These are phyloP conservation scores for Secale cereale DNA, from an alignment of 176 grass and related monocot species.

Conservation along the genomic window DNA sequence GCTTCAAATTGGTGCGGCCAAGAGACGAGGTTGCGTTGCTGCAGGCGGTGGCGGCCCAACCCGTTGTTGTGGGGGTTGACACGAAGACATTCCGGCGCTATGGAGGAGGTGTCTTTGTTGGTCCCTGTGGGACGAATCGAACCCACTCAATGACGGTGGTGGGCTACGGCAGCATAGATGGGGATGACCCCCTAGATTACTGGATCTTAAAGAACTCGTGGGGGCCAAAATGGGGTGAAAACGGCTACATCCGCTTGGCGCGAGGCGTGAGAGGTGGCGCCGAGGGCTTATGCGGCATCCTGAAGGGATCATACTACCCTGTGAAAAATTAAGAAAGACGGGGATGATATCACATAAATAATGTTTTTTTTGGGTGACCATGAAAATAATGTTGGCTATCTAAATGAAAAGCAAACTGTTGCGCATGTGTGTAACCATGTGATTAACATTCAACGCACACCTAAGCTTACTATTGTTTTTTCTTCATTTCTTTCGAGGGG, in stretches of 20 bases:
- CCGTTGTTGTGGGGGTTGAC: not conserved
- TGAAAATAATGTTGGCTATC: too few relatives aligned
- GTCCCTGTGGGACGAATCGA: not conserved
- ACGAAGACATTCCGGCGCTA: conserved; percentile 26
- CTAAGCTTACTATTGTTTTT: too few relatives aligned
- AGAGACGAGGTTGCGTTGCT: not conserved
- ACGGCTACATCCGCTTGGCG: conserved; percentile 41
- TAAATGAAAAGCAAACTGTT: too few relatives aligned
- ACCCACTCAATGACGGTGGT: conserved; percentile 8
- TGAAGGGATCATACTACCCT: conserved; percentile 4
- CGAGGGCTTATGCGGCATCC: conserved; percentile 32
- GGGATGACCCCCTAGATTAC: not conserved
- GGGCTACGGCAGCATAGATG: conserved; percentile 8
- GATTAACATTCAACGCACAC: too few relatives aligned
- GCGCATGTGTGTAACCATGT: too few relatives aligned
- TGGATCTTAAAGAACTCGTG: conserved; percentile 75
- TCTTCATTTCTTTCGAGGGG: too few relatives aligned
- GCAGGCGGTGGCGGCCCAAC: not conserved
- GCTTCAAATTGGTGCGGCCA: not conserved
- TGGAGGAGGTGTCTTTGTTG: conserved; percentile 10
- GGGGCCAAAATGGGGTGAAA: conserved; percentile 51
- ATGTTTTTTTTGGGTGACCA: too few relatives aligned
- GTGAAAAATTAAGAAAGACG: not conserved
- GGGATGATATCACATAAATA: too few relatives aligned
- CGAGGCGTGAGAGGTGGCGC: not conserved